These are phyloP conservation scores for Zygosaccharomyces pseudorouxii DNA, from an alignment of 805 yeast genomes.

Conservation along the genomic window DNA sequence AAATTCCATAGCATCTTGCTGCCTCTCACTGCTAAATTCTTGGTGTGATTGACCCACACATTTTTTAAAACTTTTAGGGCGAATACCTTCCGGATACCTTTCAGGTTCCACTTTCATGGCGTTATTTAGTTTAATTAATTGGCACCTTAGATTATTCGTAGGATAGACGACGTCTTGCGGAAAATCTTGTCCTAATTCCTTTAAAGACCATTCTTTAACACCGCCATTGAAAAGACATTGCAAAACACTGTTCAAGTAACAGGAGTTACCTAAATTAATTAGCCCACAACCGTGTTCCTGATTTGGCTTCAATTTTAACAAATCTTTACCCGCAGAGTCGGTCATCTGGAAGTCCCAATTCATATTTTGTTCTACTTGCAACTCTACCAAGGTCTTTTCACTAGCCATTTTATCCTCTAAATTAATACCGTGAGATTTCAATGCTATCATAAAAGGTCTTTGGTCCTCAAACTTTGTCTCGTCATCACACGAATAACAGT, in stretches of 20 bases:
- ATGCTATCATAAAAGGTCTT: conserved; percentile 30
- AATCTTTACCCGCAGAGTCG: conserved; percentile 60
- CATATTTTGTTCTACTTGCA: conserved; percentile 88
- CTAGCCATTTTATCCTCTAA: conserved; percentile 53
- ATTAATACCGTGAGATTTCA: conserved; percentile 66
- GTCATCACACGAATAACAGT: conserved; percentile 84
- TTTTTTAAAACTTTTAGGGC: conserved; percentile 70
- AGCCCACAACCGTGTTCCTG: conserved; percentile 68
- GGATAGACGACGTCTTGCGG: conserved; percentile 46
- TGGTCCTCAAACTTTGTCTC: conserved; percentile 74
- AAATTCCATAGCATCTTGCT: conserved; percentile 95
- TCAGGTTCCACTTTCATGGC: conserved; percentile 52
- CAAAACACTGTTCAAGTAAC: conserved; percentile 78
- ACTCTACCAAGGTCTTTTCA: conserved; percentile 82
- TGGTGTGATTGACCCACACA: conserved; percentile 71
- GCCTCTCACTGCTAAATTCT: conserved; percentile 82
- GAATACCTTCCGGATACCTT: conserved; percentile 68
- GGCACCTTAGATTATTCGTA: conserved; percentile 62
- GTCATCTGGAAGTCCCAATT: conserved; percentile 90
- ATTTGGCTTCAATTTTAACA: conserved; percentile 45
- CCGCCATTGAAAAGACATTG: conserved; percentile 57
- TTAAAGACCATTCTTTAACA: conserved; percentile 36
- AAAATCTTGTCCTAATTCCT: conserved; percentile 38
- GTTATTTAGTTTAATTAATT: conserved; percentile 71
- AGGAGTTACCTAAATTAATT: conserved; percentile 87